phyloP scores from a whole-genome alignment of 805 yeast species.

The Hanseniaspora singularis region DNA sequence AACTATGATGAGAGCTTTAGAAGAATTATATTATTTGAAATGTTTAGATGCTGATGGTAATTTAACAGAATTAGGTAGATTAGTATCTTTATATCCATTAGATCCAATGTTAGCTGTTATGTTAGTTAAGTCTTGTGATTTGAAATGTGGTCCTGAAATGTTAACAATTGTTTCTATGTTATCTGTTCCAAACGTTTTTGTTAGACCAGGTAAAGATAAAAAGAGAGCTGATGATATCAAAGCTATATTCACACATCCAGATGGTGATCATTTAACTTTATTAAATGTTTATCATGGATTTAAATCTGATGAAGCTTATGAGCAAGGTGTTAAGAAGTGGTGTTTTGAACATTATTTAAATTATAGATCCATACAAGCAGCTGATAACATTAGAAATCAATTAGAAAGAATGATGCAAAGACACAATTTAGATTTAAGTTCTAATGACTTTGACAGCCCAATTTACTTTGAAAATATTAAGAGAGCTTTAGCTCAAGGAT shows the following conservation, averaged over 20 bases:
- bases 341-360: conserved; percentile 82
- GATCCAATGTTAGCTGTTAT: conserved; percentile 93
- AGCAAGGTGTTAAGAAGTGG: conserved; percentile 64
- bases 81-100: conserved; percentile 85
- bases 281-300: conserved; percentile 81
- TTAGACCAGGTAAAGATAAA: conserved; percentile 78
- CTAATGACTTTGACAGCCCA: conserved; percentile 54
- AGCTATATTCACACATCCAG: conserved; percentile 76
- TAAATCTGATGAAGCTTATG: conserved; percentile 58
- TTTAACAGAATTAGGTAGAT: conserved; percentile 75
- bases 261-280: conserved; percentile 88
- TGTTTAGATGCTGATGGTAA: conserved; percentile 90
- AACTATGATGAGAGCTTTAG: conserved; percentile 98
- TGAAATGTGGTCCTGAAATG: conserved; percentile 78
- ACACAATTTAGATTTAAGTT: conserved; percentile 57
- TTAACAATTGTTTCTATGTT: conserved; percentile 79
- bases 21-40: conserved; percentile 79
- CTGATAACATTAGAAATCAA: conserved; percentile 79
- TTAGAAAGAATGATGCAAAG: conserved; percentile 72
- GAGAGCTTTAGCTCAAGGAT: conserved; percentile 81
- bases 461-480: conserved; percentile 69
- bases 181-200: conserved; percentile 88
- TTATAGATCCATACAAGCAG: conserved; percentile 69
- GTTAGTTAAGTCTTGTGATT: conserved; percentile 77
- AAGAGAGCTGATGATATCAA: conserved; percentile 88